These are phyloP conservation scores for Parachaetomium inaequale DNA, from an alignment of 495 filamentous ascomycete genomes.

Conservation along the genomic window DNA sequence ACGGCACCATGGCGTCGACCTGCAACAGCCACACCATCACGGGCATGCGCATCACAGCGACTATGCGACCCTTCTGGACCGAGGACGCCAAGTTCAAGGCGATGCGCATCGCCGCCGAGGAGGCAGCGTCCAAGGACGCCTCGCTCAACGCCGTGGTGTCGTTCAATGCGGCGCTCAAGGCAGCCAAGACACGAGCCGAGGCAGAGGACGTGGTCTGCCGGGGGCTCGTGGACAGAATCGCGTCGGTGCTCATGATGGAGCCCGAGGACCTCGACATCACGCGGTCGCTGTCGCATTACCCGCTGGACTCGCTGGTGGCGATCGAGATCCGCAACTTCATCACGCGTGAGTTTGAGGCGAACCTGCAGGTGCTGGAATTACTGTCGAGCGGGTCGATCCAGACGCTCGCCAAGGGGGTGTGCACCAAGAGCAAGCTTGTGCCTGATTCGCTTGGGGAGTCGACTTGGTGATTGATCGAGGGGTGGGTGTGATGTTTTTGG, in stretches of 20 bases:
- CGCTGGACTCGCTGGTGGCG: conserved; percentile 52
- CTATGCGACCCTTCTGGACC: conserved; percentile 49
- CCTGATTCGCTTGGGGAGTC: background rate
- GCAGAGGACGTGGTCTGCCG: conserved; percentile 46
- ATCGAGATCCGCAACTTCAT: conserved; percentile 55
- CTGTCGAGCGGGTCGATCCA: conserved; percentile 48
- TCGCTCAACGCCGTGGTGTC: conserved; percentile 36
- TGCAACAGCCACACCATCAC: conserved; percentile 52
- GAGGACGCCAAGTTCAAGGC: conserved; percentile 51
- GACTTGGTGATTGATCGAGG: background rate
- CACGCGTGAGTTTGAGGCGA: conserved; percentile 48
- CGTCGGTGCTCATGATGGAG: conserved; percentile 50
- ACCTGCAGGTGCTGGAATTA: conserved; percentile 53
- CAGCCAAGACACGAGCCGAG: conserved; percentile 40
- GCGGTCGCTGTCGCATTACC: conserved; percentile 47
- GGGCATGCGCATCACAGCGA: conserved; percentile 47
- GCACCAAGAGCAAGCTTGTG: conserved; percentile 50
- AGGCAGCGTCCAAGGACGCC: conserved; percentile 38
- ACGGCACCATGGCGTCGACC: conserved; percentile 33
- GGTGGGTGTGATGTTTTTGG: background rate
- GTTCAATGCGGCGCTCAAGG: conserved; percentile 42
- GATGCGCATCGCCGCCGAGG: conserved; percentile 46
- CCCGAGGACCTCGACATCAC: conserved; percentile 50
- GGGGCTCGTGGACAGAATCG: conserved; percentile 46
- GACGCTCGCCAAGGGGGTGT: conserved; percentile 47